Base-by-base conservation (phyloP, 169 alveolate species). In the Cryptosporidium tyzzeri region DNA sequence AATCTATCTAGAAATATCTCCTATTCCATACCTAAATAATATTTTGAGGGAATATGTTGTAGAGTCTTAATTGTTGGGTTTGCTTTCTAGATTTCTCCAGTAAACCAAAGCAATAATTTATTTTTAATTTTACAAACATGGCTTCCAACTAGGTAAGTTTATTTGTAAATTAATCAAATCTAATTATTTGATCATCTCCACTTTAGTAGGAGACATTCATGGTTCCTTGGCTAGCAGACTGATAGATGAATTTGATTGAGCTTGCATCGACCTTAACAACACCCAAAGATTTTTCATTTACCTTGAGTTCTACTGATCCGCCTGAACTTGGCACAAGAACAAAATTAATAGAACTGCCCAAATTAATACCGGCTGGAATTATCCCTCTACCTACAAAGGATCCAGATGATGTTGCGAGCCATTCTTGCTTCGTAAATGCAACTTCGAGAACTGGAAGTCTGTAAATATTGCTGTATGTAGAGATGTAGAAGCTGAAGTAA, bases 161-260 rank as follows among this genome's bases (percentile, higher is more conserved):
- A 55, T 55, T 55, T 55, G 67, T n/a, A 55, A 55, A 55, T 55
- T 26, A 55, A 55, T 37, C 48, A 65, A 65, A 65, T 37, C 26
- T 35, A 16, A 33, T 5, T 10, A 65, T 10, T 65, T 65, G 4
- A 65, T 65, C 3, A 14, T 35, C 44, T 41, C n/a, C 58, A 18
- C 0, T 14, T 59, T 55, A 73, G 33, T 35, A 37, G 9, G 39
- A 31, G 33, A 73, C 45, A 80, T 21, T 62, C 89, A 80, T 80
- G 0, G 80, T 80, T 31, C 89, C 89, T 44, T 80, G 89, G 69
- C n/a, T 45, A 16, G 62, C 89, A 23, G 80, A 37, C 21, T 80
- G 89, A 48, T 62, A 80, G 67, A 80, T 80, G 33, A 80, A 80
- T 51, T 41, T 41, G 26, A 80, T 80, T 45, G 55, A 23, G 12